These are phyloP conservation scores for Lathyrus tuberosus DNA, from an alignment of 306 rosid genomes.

Conservation along the genomic window DNA sequence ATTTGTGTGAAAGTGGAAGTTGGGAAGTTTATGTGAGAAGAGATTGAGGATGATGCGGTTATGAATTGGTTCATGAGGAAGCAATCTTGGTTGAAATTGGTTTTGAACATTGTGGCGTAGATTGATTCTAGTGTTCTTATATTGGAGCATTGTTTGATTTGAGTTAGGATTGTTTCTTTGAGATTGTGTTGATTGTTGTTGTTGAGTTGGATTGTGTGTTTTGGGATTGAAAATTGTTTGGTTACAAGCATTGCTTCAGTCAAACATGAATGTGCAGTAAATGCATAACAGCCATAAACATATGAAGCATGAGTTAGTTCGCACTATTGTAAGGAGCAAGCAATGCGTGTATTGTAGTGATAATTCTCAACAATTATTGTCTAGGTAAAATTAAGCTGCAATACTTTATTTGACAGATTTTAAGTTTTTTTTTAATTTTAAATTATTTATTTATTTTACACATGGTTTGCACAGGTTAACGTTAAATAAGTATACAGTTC, in stretches of 20 bases:
- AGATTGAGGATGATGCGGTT: slow-evolving; percentile 36
- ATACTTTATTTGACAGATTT: no score
- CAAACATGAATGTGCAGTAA: not conserved
- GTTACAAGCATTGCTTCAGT: not conserved
- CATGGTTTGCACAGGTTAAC: no score
- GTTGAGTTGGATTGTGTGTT: not conserved
- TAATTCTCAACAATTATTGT: no score
- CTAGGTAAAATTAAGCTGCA: no score
- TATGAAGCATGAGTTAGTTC: no score
- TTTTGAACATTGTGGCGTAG: slow-evolving; percentile 62
- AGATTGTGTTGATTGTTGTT: slow-evolving; percentile 14
- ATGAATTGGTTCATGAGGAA: slow-evolving; percentile 56
- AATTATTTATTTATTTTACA: no score
- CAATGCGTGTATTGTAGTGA: no score
- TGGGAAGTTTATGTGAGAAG: slow-evolving; percentile 39
- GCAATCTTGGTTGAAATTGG: slow-evolving; percentile 53
- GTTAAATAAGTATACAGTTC: no score
- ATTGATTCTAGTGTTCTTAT: slow-evolving; percentile 50
- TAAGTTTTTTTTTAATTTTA: no score
- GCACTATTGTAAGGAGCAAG: no score
- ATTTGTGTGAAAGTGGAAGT: slow-evolving; percentile 54
- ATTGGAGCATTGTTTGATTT: slow-evolving; percentile 48
- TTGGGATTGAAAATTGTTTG: not conserved
- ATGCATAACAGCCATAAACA: no score
- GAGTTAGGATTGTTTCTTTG: slow-evolving; percentile 42